Conservation (phyloP, 116 monocot species). For the Iris pallida region DNA sequence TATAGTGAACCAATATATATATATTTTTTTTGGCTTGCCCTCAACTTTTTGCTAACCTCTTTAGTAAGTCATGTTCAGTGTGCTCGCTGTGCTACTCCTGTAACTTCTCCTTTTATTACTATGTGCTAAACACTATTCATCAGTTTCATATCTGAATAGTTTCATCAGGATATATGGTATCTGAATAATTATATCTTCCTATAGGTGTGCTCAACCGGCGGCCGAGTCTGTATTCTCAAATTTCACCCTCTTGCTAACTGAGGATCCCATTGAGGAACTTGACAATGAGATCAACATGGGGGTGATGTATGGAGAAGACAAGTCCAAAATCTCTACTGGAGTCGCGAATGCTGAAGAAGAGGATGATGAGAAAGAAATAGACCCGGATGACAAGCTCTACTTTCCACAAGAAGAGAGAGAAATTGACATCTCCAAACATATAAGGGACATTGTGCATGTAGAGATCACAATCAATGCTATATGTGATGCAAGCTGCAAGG, state of each 20-base stretch:
- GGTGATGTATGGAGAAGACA: constrained; percentile 45
- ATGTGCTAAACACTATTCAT: too few relatives aligned
- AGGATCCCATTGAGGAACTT: constrained; percentile 61
- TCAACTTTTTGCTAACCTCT: too few relatives aligned
- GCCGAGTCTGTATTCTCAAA: constrained; percentile 67
- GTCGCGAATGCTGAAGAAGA: constrained; percentile 20
- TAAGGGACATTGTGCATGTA: constrained; percentile 73
- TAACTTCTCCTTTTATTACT: too few relatives aligned
- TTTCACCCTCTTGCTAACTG: constrained; percentile 65
- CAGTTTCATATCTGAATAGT: too few relatives aligned
- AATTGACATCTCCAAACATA: constrained; percentile 83
- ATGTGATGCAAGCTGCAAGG: constrained; percentile 67
- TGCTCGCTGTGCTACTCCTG: too few relatives aligned
- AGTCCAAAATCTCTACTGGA: constrained; percentile 3
- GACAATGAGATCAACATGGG: constrained; percentile 60
- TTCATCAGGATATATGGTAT: not conserved
- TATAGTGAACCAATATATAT: too few relatives aligned
- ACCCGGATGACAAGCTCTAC: constrained; percentile 69
- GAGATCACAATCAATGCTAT: constrained; percentile 69
- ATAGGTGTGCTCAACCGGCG: constrained; percentile 74
- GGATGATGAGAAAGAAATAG: constrained; percentile 55
- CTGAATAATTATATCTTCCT: not conserved
- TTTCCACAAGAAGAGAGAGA: constrained; percentile 74
- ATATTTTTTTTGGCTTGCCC: too few relatives aligned
- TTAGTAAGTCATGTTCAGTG: too few relatives aligned